Base-by-base conservation (phyloP, 2,329 filamentous ascomycete species). In the Sarocladium kiliense region DNA sequence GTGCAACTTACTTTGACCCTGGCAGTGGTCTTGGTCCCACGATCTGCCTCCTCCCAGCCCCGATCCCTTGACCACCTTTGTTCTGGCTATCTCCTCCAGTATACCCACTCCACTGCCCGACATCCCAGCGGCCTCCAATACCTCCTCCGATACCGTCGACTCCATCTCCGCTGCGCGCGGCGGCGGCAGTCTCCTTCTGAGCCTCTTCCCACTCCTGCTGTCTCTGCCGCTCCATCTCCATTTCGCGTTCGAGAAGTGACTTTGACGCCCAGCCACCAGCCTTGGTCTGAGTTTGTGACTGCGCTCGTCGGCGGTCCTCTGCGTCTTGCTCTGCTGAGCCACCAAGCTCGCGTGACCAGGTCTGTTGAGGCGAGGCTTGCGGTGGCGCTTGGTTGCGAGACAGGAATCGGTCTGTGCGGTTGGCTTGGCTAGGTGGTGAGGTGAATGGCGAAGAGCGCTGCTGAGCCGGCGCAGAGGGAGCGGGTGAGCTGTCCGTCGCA, bases 121-220 rank as follows among this genome's bases (percentile, higher is more conserved):
- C 85, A 61, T 92, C 88, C 88, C 88, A 92, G 16, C 80, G 78
- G 11, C 88, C 83, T 0, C 84, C 84, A n/a, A 47, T 30, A n/a
- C 44, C 44, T 12, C 88, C 83, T 0, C 84, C 47, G 41, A 83
- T 80, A 0, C 86, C 86, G 23, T 87, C 84, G 14, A 80, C 77
- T 16, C 76, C 77, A 10, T 77, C 78, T 1, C 71, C 70, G 18
- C 79, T 74, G 32, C 75, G 76, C 5, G 76, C 74, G 0, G 81
- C 77, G 55, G 78, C 78, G 21, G 82, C 80, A 18, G 83, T 81
- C 60, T 81, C 82, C 64, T 83, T 77, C 69, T 93, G 89, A 1
- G 83, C 76, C 59, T 88, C 83, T 68, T 94, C 89, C 89, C 89
- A 92, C 67, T 92, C 88, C 55, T 78, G 79, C 71, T 92, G 88